Conservation (phyloP, 2,329 filamentous ascomycete genomes). For the Stachybotrys echinatus region DNA sequence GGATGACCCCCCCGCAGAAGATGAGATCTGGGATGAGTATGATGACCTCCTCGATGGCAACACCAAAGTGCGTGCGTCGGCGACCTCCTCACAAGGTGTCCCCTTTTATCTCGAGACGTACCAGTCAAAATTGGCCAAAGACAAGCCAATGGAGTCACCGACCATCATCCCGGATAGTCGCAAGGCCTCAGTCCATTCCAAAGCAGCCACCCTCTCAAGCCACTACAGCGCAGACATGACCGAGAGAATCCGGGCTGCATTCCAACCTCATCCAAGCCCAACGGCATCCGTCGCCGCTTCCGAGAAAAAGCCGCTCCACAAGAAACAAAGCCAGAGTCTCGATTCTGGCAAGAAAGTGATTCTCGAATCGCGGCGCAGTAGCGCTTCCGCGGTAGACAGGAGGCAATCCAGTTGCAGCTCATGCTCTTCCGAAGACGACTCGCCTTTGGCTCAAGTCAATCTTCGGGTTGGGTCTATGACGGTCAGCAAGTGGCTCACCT, state of each 20-base stretch:
- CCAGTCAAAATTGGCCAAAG: constrained; percentile 28
- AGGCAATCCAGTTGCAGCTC: constrained; percentile 41
- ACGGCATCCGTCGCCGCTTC: constrained; percentile 37
- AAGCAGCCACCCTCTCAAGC: constrained; percentile 39
- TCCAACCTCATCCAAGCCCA: constrained; percentile 36
- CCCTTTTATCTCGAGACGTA: constrained; percentile 53
- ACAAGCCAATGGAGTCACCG: constrained; percentile 40
- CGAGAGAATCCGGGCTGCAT: constrained; percentile 43
- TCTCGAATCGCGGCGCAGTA: constrained; percentile 20
- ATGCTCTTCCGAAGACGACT: constrained; percentile 48
- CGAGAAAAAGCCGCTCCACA: constrained; percentile 27
- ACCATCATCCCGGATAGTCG: constrained; percentile 30
- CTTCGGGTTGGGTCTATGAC: constrained; percentile 76
- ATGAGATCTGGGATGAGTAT: constrained; percentile 93
- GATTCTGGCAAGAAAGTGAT: constrained; percentile 22
- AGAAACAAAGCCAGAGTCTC: constrained; percentile 13
- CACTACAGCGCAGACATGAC: constrained; percentile 51
- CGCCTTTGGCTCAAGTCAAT: constrained; percentile 66
- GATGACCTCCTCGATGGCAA: constrained; percentile 72
- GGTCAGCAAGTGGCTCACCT: constrained; percentile 82
- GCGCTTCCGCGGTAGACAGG: constrained; percentile 22
- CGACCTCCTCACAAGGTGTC: constrained; percentile 50
- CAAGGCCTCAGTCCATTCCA: constrained; percentile 25
- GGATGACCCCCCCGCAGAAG: constrained; percentile 62
- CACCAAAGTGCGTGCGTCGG: constrained; percentile 39